phyloP scores from a whole-genome alignment of 345 rosid species.

The Toxicodendron radicans region DNA sequence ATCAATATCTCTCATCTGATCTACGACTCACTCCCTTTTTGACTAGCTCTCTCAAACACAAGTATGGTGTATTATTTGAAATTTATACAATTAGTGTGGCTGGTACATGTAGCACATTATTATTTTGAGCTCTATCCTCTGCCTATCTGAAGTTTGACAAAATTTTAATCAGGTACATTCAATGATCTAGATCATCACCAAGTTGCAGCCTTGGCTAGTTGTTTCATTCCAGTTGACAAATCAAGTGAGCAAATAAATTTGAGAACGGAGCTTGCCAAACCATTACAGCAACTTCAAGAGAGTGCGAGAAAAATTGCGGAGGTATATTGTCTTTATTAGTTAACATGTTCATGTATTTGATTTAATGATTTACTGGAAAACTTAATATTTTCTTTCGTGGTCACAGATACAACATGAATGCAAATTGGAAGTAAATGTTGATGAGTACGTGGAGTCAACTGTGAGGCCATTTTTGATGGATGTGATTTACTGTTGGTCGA shows the following conservation, averaged over 20 bases:
- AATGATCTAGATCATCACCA: constrained; percentile 96
- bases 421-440: constrained; percentile 84
- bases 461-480: constrained; percentile 95
- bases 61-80: too few species aligned
- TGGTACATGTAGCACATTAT: too few species aligned
- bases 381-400: constrained; percentile 12
- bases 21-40: too few species aligned
- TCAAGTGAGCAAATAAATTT: constrained; percentile 82
- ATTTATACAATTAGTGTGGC: too few species aligned
- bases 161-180: constrained; percentile 71
- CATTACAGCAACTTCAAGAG: constrained; percentile 94
- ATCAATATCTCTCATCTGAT: too few species aligned
- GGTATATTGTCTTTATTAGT: constrained; percentile 39
- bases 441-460: constrained; percentile 94
- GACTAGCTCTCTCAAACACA: too few species aligned
- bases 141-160: not conserved
- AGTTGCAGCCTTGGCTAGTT: constrained; percentile 97
- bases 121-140: too few species aligned
- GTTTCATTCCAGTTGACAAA: constrained; percentile 98
- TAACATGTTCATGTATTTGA: constrained; percentile 1
- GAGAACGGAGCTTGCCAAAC: constrained; percentile 86
- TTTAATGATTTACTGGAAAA: not conserved
- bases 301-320: constrained; percentile 96
- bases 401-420: constrained; percentile 94
- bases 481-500: constrained; percentile 96